A percentile compares a stretch with the other conserved stretches of the same genome.
phyloP scores from a whole-genome alignment of 208 protist species.

The Phytomonas francai region DNA sequence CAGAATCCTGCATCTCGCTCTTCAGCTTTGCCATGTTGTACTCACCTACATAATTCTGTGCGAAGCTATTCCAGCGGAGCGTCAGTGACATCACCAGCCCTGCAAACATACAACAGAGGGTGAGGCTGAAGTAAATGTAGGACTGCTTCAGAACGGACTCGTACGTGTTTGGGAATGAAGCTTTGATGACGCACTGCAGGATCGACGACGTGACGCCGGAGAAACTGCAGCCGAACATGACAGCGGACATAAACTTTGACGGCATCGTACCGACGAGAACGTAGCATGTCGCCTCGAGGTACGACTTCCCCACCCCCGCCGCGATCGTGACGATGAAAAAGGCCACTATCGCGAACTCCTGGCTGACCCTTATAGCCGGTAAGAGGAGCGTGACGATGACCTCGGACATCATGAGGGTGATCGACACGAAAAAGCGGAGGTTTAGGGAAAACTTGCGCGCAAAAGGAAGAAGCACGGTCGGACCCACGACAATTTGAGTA shows the following conservation, averaged over 20 bases:
- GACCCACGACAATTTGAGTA: constrained; percentile 55
- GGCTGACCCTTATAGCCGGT: constrained; percentile 30
- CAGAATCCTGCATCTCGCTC: neutral
- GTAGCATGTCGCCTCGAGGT: constrained; percentile 82
- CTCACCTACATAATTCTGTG: constrained; percentile 62
- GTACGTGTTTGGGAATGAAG: constrained; percentile 42
- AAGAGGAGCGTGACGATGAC: constrained; percentile 57
- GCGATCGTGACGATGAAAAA: constrained; percentile 58
- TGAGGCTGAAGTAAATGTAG: constrained; percentile 77
- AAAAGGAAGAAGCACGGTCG: constrained; percentile 52
- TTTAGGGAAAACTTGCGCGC: constrained; percentile 44
- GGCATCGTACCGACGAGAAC: constrained; percentile 69
- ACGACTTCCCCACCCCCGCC: constrained; percentile 62
- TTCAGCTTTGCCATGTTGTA: constrained; percentile 13
- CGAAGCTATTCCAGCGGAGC: constrained; percentile 56
- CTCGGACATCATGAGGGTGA: constrained; percentile 60
- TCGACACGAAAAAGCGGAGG: constrained; percentile 35
- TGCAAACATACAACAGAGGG: constrained; percentile 47
- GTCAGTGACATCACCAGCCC: constrained; percentile 40
- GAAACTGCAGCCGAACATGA: constrained; percentile 84
- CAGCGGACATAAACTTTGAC: constrained; percentile 72
- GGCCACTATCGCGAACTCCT: constrained; percentile 43
- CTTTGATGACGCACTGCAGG: constrained; percentile 85
- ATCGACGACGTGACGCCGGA: constrained; percentile 57
- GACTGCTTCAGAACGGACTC: constrained; percentile 30